These are phyloP conservation scores for Fusarium anguioides DNA, from an alignment of 2,329 filamentous ascomycete species.

Conservation along the genomic window DNA sequence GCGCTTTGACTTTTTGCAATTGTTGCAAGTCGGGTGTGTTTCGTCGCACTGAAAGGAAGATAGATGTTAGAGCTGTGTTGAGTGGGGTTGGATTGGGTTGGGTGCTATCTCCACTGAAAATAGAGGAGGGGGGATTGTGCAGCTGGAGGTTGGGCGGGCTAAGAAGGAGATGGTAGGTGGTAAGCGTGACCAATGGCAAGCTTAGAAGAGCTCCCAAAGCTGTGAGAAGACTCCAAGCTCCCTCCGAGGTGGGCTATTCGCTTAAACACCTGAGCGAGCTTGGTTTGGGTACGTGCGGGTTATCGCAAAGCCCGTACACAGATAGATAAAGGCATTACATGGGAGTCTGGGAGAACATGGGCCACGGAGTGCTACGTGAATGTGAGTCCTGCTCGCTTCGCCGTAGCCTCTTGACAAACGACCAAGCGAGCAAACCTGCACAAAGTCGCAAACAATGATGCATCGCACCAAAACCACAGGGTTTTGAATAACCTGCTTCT, in stretches of 20 bases:
- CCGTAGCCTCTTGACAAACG: slow-evolving; percentile 30
- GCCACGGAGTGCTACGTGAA: slow-evolving; percentile 40
- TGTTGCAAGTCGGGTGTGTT: slow-evolving; percentile 89
- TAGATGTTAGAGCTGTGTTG: slow-evolving; percentile 44
- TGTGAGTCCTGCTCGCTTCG: slow-evolving; percentile 36
- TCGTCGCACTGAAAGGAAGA: slow-evolving; percentile 90
- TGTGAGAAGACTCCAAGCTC: slow-evolving; percentile 12
- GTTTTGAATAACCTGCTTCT: slow-evolving; percentile 18
- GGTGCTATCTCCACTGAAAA: slow-evolving; percentile 35
- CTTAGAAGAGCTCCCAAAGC: slow-evolving; percentile 24
- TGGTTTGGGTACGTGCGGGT: not conserved
- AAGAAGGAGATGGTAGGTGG: slow-evolving; percentile 10
- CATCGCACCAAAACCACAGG: no score
- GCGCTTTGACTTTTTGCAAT: slow-evolving; percentile 89
- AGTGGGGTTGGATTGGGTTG: slow-evolving; percentile 21
- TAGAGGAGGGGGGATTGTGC: slow-evolving; percentile 24
- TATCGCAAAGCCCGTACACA: slow-evolving; percentile 19
- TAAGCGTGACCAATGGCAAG: slow-evolving; percentile 32
- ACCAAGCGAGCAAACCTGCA: slow-evolving; percentile 34
- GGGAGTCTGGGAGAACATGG: slow-evolving; percentile 20
- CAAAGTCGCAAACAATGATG: slow-evolving; percentile 31
- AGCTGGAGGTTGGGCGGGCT: slow-evolving; percentile 21
- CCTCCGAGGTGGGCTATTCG: slow-evolving; percentile 2
- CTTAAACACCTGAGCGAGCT: not conserved
- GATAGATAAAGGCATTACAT: slow-evolving; percentile 39